A percentile compares a stretch with the other conserved stretches of the same genome.
phyloP scores from a whole-genome alignment of 768 basidiomycete genomes.

The Termitomyces sp. region DNA sequence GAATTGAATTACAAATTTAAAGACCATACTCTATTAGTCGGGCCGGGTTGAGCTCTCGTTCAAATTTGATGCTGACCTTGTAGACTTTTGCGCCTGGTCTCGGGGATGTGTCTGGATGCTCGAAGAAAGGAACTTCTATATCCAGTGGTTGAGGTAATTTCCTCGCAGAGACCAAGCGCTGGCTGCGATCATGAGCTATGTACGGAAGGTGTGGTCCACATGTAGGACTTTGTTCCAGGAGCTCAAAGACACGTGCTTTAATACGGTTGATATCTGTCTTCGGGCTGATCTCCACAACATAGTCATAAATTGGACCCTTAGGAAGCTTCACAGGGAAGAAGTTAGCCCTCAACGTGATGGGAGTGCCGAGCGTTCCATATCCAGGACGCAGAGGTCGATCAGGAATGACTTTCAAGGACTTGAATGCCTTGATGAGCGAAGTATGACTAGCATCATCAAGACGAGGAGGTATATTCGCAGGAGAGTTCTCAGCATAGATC shows the following conservation, averaged over 20 bases:
- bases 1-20: background rate
- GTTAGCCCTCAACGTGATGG: constrained; percentile 52
- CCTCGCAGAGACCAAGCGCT: constrained; percentile 40
- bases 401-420: constrained; percentile 23
- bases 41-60: constrained; percentile 31
- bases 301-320: constrained; percentile 47
- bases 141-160: constrained; percentile 40
- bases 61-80: constrained; percentile 34
- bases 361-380: constrained; percentile 45
- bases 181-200: constrained; percentile 49
- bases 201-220: constrained; percentile 31
- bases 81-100: constrained; percentile 33
- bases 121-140: constrained; percentile 35
- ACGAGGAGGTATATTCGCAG: constrained; percentile 29
- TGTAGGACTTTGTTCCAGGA: constrained; percentile 39
- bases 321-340: constrained; percentile 53
- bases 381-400: constrained; percentile 50
- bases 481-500: constrained; percentile 32
- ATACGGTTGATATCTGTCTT: constrained; percentile 38
- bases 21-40: constrained; percentile 28
- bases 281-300: constrained; percentile 46
- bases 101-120: constrained; percentile 33
- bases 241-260: constrained; percentile 46
- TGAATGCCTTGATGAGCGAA: constrained; percentile 35
- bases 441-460: constrained; percentile 27